These are phyloP conservation scores for Aspergillus saccharolyticus DNA, from an alignment of 495 filamentous ascomycete species.

Conservation along the genomic window DNA sequence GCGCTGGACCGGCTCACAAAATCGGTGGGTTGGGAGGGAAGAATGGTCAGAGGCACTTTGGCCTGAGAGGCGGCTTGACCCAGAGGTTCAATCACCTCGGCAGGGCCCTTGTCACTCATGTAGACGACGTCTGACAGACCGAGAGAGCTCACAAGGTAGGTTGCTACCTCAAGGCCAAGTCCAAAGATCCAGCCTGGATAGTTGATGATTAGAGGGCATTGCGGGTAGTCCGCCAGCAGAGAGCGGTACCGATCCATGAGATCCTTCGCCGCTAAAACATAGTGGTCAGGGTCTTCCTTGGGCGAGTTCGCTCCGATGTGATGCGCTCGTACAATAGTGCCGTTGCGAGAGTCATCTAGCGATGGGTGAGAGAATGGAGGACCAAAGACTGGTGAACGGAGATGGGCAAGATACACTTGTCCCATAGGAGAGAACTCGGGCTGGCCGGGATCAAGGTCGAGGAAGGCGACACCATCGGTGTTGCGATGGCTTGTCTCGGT, in stretches of 20 bases:
- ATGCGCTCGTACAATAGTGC: conserved; percentile 58
- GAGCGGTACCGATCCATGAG: conserved; percentile 60
- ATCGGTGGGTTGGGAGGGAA: conserved; percentile 56
- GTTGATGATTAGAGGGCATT: conserved; percentile 69
- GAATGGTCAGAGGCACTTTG: conserved; percentile 32
- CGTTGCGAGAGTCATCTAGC: conserved; percentile 25
- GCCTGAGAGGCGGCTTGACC: conserved; percentile 30
- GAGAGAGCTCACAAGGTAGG: conserved; percentile 51
- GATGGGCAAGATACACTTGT: conserved; percentile 63
- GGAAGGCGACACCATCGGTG: conserved; percentile 51
- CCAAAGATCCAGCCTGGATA: conserved; percentile 80
- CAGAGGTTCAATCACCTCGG: conserved; percentile 58
- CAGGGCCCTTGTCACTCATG: conserved; percentile 66
- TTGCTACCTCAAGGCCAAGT: conserved; percentile 64
- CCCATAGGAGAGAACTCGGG: conserved; percentile 78
- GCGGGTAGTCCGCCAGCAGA: conserved; percentile 34
- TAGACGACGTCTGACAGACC: conserved; percentile 61
- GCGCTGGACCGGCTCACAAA: conserved; percentile 59
- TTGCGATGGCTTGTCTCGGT: conserved; percentile 30
- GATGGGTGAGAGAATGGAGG: conserved; percentile 70
- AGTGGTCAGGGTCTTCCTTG: conserved; percentile 65
- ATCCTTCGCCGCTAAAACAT: conserved; percentile 61
- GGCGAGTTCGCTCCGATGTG: conserved; percentile 67
- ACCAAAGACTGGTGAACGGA: conserved; percentile 62
- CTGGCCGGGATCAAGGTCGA: conserved; percentile 82